A percentile compares a stretch with the other conserved stretches of the same genome.
These are phyloP conservation scores for Antrodiella citrinella DNA, from an alignment of 768 basidiomycete species.

Conservation along the genomic window DNA sequence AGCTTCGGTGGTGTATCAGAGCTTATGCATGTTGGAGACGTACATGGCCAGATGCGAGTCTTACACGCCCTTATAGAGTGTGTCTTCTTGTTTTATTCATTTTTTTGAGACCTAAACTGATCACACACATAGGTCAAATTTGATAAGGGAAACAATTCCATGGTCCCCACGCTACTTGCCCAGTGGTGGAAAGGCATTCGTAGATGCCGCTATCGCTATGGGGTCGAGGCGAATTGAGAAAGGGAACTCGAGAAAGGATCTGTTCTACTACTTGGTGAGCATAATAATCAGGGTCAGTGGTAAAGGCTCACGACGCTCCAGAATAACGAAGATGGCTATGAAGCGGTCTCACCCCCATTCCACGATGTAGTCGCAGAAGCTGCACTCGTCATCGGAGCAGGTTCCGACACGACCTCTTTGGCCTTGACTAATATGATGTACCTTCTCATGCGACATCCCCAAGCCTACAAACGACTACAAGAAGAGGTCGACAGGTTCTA, in stretches of 20 bases:
- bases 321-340: constrained; percentile 34
- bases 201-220: not conserved
- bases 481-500: constrained; percentile 32
- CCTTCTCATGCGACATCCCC: constrained; percentile 31
- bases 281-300: too few species aligned
- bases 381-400: constrained; percentile 34
- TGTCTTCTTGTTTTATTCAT: too few species aligned
- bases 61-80: constrained; percentile 38
- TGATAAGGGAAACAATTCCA: constrained; percentile 8
- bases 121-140: too few species aligned
- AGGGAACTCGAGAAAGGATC: constrained; percentile 22
- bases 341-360: constrained; percentile 26
- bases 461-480: constrained; percentile 27
- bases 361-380: constrained; percentile 32
- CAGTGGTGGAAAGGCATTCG: not conserved
- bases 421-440: constrained; percentile 32
- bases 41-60: constrained; percentile 35
- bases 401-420: constrained; percentile 37
- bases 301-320: too few species aligned
- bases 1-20: constrained; percentile 37
- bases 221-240: too few species aligned
- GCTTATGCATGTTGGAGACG: constrained; percentile 27
- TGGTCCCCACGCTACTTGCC: constrained; percentile 8
- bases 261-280: constrained; percentile 38
- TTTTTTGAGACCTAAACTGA: too few species aligned